Evolutionary conservation across 305 asterid genomes (phyloP), one percentile per base, ranked within the genome.

Genomic region (Rubia peregrina): DNA sequence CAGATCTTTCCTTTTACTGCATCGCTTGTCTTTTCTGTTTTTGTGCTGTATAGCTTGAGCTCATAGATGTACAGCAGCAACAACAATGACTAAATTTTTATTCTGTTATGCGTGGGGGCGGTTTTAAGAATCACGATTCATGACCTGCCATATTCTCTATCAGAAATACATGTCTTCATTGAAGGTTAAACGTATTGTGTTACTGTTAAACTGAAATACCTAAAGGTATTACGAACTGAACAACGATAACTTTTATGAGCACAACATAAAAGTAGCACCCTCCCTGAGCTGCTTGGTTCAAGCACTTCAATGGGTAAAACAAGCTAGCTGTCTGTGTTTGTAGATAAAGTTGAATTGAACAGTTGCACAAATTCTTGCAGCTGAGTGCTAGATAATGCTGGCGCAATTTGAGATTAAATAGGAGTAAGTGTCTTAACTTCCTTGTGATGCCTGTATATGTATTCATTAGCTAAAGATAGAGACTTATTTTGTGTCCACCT

Each of bases 241-340:
- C 56, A 21, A 49, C 53, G 14, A 1, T 33, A 46, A 46, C 55
- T 48, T 48, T 22, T 14, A 24, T 42, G 11, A 61, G 41, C 65
- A 36, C 44, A 36, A 16, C 46, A 14, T 49, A 48, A 33, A 33
- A 17, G 36, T 33, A 9, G 16, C 38, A 33, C 19, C 44, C 3
- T 3, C 71, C 33, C 16, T 19, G 13, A 68, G 71, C 71, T 30
- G 19, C 44, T 68, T 33, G 17, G 33, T 68, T 68, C 33, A 19
- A 17, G 43, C 49, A 16, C 56, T 40, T 68, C 19, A 5, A 48
- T 19, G 14, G 14, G 63, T n/a, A 19, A 22, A 36, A 12, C 36
- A 49, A 65, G 30, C 43, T 46, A 67, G 61, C 33, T 53, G 46
- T n/a, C 12, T 69, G 40, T 36, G 63, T 14, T 41, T 68, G 0